These are phyloP conservation scores for Phytopythium chamaehyphon DNA, from an alignment of 352 stramenopile genomes.

Conservation along the genomic window DNA sequence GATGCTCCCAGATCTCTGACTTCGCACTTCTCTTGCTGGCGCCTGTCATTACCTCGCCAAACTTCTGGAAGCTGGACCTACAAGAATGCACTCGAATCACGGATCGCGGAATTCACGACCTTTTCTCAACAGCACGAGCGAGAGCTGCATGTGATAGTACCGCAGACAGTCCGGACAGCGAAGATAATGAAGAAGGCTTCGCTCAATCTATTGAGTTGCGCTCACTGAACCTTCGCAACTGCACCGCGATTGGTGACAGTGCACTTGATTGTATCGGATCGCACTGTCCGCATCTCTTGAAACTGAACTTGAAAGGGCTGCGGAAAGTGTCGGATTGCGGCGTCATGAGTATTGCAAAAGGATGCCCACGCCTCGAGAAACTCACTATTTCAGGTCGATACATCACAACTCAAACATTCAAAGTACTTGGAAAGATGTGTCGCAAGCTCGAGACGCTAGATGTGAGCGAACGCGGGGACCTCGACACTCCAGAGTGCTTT, in stretches of 20 bases:
- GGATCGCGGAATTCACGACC: conserved; percentile 37
- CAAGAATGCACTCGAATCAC: conserved; percentile 44
- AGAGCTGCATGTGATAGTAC: conserved; percentile 2
- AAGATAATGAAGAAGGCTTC: conserved; percentile 18
- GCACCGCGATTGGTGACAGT: conserved; percentile 36
- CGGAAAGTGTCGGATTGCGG: conserved; percentile 55
- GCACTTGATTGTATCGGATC: conserved; percentile 28
- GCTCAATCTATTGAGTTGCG: conserved; percentile 7
- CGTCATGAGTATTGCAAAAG: conserved; percentile 40
- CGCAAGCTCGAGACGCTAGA: conserved; percentile 34
- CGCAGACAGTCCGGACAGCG: conserved; percentile 10
- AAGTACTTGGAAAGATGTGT: conserved; percentile 52
- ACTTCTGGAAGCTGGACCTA: conserved; percentile 37
- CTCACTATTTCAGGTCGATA: conserved; percentile 53
- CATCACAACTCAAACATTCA: conserved; percentile 43
- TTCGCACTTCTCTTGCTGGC: conserved; percentile 54
- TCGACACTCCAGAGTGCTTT: conserved; percentile 46
- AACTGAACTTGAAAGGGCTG: conserved; percentile 51
- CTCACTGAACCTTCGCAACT: conserved; percentile 57
- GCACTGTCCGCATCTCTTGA: conserved; percentile 29
- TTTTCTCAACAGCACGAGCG: conserved; percentile 32
- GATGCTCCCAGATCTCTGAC: conserved; percentile 47
- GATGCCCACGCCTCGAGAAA: conserved; percentile 28
- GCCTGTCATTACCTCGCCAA: conserved; percentile 20
- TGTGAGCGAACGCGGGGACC: conserved; percentile 36